Base-by-base conservation (phyloP, 805 yeast genomes). In the Monosporozyma aquatica region DNA sequence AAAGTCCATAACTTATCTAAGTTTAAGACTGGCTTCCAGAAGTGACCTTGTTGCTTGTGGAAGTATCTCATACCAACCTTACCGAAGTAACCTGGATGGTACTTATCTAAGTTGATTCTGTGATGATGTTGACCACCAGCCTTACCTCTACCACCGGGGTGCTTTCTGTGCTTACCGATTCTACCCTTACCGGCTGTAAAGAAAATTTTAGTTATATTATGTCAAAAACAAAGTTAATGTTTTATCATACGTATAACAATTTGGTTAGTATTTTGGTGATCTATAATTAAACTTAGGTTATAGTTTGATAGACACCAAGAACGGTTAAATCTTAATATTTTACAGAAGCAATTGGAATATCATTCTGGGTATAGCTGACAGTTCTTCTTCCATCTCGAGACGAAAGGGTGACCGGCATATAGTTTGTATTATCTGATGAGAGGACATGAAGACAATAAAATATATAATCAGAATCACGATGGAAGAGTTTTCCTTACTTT, bases 41-140 rank as follows among this genome's bases (percentile, higher is more conserved):
- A 82, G 69, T 85, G 96, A 77, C 74, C 76, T 67, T 74, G 76
- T 76, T 86, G 95, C 73, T 83, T 80, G 87, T 87, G 96, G 95
- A 82, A 90, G 82, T 84, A 82, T 84, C 98, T 87, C 97, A 90
- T 90, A 89, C 99, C 99, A 71, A 92, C 97, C 80, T 92, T 94
- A 85, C 99, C 99, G 78, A 92, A 92, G 90, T 92, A 92, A 87
- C 99, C 99, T 68, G 98, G 98, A 75, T 92, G 99, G 95, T 85
- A 92, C 76, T 90, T 92, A 75, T 92, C 99, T 78, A 92, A 75
- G 81, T 92, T 92, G 73, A 92, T 89, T 82, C 99, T 87, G 96
- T 92, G 98, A 77, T 92, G 99, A 76, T 90, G 97, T 77, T 79
- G 90, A 87, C 99, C 99, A 90, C 99, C 99, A 71, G 99, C 99